phyloP scores from a whole-genome alignment of 441 rosid genomes.

The Geranium incanum region DNA sequence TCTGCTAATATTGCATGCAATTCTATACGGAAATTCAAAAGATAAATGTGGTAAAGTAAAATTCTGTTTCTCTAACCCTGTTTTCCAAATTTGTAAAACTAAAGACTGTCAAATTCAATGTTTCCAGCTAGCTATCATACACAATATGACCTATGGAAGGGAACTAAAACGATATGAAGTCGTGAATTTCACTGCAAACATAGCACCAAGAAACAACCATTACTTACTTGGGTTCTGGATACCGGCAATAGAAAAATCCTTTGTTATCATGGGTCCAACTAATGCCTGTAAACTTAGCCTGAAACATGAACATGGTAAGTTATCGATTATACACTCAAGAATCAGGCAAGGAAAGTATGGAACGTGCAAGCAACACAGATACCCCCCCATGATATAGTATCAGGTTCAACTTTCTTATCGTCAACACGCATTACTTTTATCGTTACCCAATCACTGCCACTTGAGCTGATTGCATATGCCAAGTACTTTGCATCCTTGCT shows the following conservation, averaged over 20 bases:
- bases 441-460: conserved; percentile 93
- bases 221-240: conserved; percentile 78
- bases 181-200: not conserved
- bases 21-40: not conserved
- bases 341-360: not conserved
- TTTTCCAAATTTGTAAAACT: conserved; percentile 4
- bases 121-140: not conserved
- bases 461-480: conserved; percentile 79
- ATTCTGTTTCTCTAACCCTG: not conserved
- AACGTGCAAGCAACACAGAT: conserved; percentile 13
- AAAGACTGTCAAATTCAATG: not conserved
- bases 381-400: conserved; percentile 78
- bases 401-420: conserved; percentile 58
- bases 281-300: conserved; percentile 73
- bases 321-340: not conserved
- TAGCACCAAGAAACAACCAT: not conserved
- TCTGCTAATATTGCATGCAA: not conserved
- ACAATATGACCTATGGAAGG: not conserved
- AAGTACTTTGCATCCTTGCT: conserved; percentile 74
- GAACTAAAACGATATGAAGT: not conserved
- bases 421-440: conserved; percentile 62
- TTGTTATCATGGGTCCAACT: conserved; percentile 80
- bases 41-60: not conserved
- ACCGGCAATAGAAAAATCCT: conserved; percentile 91
- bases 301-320: conserved; percentile 16